These are phyloP conservation scores for Apiospora koreana DNA, from an alignment of 2,329 filamentous ascomycete genomes.

Conservation along the genomic window DNA sequence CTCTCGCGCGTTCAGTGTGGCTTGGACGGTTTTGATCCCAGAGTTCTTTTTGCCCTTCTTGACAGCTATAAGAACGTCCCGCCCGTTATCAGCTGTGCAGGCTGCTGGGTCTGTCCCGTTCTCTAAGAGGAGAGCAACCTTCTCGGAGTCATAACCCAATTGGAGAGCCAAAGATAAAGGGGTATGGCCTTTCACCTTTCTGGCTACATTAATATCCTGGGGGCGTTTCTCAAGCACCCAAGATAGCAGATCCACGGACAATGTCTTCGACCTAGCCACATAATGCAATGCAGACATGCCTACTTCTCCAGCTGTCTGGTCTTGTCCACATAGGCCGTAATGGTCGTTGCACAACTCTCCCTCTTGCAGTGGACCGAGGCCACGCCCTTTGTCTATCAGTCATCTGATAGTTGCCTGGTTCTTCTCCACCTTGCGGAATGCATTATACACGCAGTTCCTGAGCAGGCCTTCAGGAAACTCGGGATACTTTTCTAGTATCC, in stretches of 20 bases:
- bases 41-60: no score
- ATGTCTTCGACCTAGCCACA: background rate
- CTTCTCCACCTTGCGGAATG: background rate
- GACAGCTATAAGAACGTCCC: no score
- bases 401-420: background rate
- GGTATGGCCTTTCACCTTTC: no score
- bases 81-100: no score
- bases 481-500: background rate
- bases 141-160: no score
- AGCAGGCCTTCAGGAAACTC: background rate
- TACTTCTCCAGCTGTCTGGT: no score
- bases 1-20: no score
- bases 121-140: no score
- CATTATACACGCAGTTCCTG: background rate
- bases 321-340: background rate
- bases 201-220: background rate
- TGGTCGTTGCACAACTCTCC: background rate
- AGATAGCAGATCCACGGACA: background rate
- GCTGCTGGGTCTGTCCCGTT: no score
- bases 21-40: no score
- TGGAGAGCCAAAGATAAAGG: no score
- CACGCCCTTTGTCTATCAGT: background rate
- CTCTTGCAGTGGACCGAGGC: background rate
- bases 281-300: background rate
- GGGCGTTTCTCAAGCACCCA: background rate